These are phyloP conservation scores for Cladosporium cucumerinum DNA, from an alignment of 2,329 filamentous ascomycete species.

Conservation along the genomic window DNA sequence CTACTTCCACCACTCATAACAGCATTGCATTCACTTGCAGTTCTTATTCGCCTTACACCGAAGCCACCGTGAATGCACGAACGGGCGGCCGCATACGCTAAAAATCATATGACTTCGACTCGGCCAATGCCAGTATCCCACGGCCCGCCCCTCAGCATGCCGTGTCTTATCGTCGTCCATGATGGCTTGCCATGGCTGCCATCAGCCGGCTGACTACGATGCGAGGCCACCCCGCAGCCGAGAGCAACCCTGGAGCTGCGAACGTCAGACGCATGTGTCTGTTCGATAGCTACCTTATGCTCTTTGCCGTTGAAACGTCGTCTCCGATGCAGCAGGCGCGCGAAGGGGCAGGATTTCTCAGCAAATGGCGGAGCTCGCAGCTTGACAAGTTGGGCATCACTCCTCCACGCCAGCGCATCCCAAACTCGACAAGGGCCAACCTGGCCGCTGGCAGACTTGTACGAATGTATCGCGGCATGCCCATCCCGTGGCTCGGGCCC, in stretches of 20 bases:
- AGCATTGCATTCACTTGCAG: slow-evolving; percentile 3
- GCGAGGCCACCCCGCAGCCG: slow-evolving; percentile 7
- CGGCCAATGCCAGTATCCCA: slow-evolving; percentile 28
- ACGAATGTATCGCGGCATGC: not conserved
- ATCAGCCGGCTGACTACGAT: slow-evolving; percentile 11
- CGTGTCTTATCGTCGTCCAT: slow-evolving; percentile 19
- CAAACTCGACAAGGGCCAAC: not conserved
- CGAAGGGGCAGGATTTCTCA: not conserved
- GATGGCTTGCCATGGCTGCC: slow-evolving; percentile 11
- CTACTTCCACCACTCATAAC: slow-evolving; percentile 3
- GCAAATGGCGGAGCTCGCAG: slow-evolving; percentile 5
- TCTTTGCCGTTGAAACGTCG: slow-evolving; percentile 7
- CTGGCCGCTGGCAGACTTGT: not conserved
- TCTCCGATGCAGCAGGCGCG: not conserved
- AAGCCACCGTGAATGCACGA: slow-evolving; percentile 19
- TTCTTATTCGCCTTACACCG: slow-evolving; percentile 17
- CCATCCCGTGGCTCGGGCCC: slow-evolving; percentile 13
- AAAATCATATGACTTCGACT: slow-evolving; percentile 23
- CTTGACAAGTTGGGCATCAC: slow-evolving; percentile 12
- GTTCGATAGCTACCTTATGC: not conserved
- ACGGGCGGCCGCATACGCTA: slow-evolving; percentile 20
- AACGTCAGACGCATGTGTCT: slow-evolving; percentile 3
- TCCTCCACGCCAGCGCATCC: slow-evolving; percentile 1
- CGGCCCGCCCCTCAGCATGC: slow-evolving; percentile 19
- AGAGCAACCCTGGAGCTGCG: slow-evolving; percentile 4